Evolutionary conservation across 139 green algal species (phyloP), one percentile per base, ranked within the genome.

Genomic region (Chlamydomonas applanata): DNA sequence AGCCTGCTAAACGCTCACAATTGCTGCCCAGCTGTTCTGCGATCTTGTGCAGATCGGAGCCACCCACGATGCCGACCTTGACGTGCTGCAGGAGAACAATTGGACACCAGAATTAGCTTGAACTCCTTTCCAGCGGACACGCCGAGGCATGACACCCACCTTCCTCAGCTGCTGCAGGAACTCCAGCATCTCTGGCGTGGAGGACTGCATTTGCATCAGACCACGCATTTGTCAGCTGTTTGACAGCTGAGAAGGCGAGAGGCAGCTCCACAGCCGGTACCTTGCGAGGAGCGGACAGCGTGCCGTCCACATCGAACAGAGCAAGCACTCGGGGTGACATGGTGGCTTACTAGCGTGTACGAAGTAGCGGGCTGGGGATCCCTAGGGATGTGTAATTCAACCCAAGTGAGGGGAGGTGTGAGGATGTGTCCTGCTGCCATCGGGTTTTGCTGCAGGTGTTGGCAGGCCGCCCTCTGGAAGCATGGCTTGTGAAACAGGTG

Each of bases 221-320:
- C n/a, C 53, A 61, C 14, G 53, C 16, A 22, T 22, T 61, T 32
- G 54, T 57, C 13, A 33, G 79, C 52, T 22, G 40, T 11, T 11
- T 49, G 40, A 49, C 40, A 49, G 40, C 40, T 29, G 52, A 34
- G 69, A n/a, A 7, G 36, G 7, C 34, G n/a, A n/a, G n/a, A n/a
- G 34, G 22, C 29, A 17, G 34, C 19, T 19, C 63, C 62, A 36
- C 44, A 66, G 52, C 14, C 35, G 14, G 34, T 30, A 93, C 91
- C 82, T 98, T 97, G 5, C 95, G 86, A 35, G 95, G 88, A 22
- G 88, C 88, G 2, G 94, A 96, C 40, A 99, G 86, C 1, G 94
- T 98, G 61, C 95, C 95, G 74, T 99, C 95, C 1, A 99, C 95
- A 76, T 99, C 95, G 72, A 98, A 99, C 29, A 99, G 77, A 19